Conservation (phyloP, 1,284 basidiomycete species). For the Fistulinella cinereoalba region DNA sequence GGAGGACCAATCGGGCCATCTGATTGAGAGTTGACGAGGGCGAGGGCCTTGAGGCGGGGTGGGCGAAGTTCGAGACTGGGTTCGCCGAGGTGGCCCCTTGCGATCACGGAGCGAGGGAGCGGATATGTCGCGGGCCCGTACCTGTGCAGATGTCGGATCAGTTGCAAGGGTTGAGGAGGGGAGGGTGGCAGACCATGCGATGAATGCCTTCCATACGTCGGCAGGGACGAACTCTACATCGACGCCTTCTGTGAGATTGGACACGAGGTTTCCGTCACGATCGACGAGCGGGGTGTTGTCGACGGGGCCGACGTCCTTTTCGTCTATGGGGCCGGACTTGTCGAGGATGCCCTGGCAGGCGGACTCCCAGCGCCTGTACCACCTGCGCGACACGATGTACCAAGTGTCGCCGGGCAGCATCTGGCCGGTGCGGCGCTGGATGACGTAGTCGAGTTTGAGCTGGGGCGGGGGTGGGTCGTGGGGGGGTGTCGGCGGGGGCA, state of each 20-base stretch:
- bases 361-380: constrained; percentile 74
- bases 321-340: constrained; percentile 61
- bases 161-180: not conserved
- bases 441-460: constrained; percentile 51
- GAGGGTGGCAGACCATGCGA: constrained; percentile 54
- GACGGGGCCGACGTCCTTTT: constrained; percentile 68
- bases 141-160: constrained; percentile 41
- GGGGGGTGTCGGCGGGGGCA: constrained; percentile 23
- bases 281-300: constrained; percentile 69
- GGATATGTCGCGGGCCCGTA: constrained; percentile 60
- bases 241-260: constrained; percentile 57
- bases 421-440: constrained; percentile 41
- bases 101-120: constrained; percentile 67
- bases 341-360: constrained; percentile 64
- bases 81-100: constrained; percentile 51
- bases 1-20: constrained; percentile 25
- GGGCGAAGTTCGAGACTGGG: constrained; percentile 78
- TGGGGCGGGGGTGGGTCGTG: constrained; percentile 25
- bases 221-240: constrained; percentile 80
- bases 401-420: constrained; percentile 71
- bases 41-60: constrained; percentile 62
- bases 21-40: constrained; percentile 36
- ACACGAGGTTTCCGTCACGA: constrained; percentile 47
- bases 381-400: constrained; percentile 69
- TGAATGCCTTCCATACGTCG: constrained; percentile 69